These are phyloP conservation scores for Fusarium algeriense DNA, from an alignment of 2,329 filamentous ascomycete genomes.

Conservation along the genomic window DNA sequence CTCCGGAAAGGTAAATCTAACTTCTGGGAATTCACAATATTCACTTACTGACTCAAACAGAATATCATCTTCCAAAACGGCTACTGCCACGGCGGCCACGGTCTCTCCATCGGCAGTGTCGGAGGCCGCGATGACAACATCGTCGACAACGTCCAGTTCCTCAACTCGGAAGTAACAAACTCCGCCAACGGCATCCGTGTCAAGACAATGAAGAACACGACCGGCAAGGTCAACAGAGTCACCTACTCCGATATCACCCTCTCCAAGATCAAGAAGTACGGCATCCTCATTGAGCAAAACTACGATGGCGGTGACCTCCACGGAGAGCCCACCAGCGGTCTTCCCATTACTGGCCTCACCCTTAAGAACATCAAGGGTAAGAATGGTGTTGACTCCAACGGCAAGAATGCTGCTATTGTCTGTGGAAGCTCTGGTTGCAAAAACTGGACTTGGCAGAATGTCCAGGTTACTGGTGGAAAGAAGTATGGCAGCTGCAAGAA, in stretches of 20 bases:
- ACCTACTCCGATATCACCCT: slow-evolving; percentile 60
- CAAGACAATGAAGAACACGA: slow-evolving; percentile 62
- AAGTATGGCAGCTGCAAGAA: slow-evolving; percentile 49
- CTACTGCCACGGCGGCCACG: slow-evolving; percentile 59
- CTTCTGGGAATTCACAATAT: accelerated
- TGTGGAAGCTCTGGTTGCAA: slow-evolving; percentile 61
- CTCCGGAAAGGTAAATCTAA: slow-evolving; percentile 54
- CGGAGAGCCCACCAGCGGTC: slow-evolving; percentile 58
- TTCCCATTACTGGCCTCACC: slow-evolving; percentile 63
- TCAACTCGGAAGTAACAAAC: slow-evolving; percentile 61
- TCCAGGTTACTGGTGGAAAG: slow-evolving; percentile 64
- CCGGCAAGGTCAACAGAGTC: slow-evolving; percentile 57
- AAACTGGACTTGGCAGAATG: slow-evolving; percentile 65
- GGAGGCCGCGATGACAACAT: slow-evolving; percentile 63
- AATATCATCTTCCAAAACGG: slow-evolving; percentile 60
- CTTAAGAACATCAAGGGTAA: slow-evolving; percentile 58
- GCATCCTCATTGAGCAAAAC: slow-evolving; percentile 56
- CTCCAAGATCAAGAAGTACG: slow-evolving; percentile 52
- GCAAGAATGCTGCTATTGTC: slow-evolving; percentile 63
- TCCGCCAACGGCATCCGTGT: slow-evolving; percentile 64
- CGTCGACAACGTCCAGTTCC: slow-evolving; percentile 64
- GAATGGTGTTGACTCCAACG: slow-evolving; percentile 50
- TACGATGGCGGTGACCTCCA: slow-evolving; percentile 62
- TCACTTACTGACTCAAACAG: neutral
- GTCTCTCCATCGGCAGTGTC: slow-evolving; percentile 58